Percentiles rank a stretch among this genome's conserved stretches.
These are phyloP conservation scores for Viola odorata DNA, from an alignment of 345 rosid species.

Conservation along the genomic window DNA sequence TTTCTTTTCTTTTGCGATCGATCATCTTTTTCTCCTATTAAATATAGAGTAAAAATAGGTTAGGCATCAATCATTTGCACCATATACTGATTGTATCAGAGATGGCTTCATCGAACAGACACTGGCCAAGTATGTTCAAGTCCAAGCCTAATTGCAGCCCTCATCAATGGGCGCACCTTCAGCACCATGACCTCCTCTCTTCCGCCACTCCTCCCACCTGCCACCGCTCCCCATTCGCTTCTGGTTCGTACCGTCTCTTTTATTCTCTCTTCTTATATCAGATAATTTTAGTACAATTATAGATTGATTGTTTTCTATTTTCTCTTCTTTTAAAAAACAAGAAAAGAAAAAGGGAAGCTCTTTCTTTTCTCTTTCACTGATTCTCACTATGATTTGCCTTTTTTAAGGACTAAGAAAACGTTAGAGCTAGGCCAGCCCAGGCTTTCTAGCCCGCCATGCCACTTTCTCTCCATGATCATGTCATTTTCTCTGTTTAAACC, in stretches of 20 bases:
- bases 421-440: no score
- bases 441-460: no score
- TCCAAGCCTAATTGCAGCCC: constrained; percentile 78
- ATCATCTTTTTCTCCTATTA: background rate
- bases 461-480: no score
- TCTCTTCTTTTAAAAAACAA: no score
- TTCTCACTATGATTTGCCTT: no score
- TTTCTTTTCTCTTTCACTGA: no score
- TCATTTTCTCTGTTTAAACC: no score
- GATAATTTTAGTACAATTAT: background rate
- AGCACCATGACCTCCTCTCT: constrained; percentile 81
- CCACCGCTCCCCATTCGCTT: constrained; percentile 50
- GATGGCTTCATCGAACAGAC: constrained; percentile 98
- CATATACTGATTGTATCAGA: no score
- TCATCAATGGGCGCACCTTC: constrained; percentile 47
- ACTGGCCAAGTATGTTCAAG: constrained; percentile 99
- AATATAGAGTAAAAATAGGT: constrained; percentile 2
- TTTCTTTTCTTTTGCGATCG: constrained; percentile 4
- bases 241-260: constrained; percentile 33
- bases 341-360: no score
- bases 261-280: no score
- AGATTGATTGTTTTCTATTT: background rate
- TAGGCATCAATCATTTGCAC: no score
- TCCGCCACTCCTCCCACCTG: constrained; percentile 35
- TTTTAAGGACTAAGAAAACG: no score